Conservation (phyloP, 108 stramenopile genomes). For the Epithemia pelagica region DNA sequence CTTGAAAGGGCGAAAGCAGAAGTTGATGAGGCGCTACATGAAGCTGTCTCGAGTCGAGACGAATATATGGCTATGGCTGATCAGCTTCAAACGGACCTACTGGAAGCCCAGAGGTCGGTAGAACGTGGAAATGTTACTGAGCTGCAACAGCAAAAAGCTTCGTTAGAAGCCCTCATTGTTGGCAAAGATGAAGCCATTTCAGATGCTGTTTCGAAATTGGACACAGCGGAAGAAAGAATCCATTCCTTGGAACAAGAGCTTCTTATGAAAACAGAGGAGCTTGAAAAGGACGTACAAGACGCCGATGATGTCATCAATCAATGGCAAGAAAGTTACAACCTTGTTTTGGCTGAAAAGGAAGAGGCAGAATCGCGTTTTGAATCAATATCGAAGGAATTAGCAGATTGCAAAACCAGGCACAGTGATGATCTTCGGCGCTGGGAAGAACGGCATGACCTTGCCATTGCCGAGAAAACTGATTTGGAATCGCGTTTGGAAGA, state of each 20-base stretch:
- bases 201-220: neutral
- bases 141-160: neutral
- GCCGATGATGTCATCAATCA: conserved; percentile 4
- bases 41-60: neutral
- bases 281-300: conserved; percentile 4
- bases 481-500: neutral
- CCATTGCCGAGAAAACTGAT: neutral
- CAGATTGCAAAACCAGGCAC: neutral
- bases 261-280: conserved; percentile 12
- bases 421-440: neutral
- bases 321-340: conserved; percentile 8
- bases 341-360: conserved; percentile 11
- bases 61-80: neutral
- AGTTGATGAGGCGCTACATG: conserved; percentile 5
- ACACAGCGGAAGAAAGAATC: conserved; percentile 4
- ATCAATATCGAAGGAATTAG: neutral
- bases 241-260: conserved; percentile 13
- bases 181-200: neutral
- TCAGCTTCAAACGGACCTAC: conserved; percentile 13
- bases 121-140: conserved; percentile 3
- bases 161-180: neutral
- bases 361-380: conserved; percentile 6
- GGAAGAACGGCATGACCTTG: neutral
- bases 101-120: conserved; percentile 2
- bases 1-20: conserved; percentile 21